Evolutionary conservation across 163 green algal species (phyloP).

Genomic region (Scenedesmus sp.): DNA sequence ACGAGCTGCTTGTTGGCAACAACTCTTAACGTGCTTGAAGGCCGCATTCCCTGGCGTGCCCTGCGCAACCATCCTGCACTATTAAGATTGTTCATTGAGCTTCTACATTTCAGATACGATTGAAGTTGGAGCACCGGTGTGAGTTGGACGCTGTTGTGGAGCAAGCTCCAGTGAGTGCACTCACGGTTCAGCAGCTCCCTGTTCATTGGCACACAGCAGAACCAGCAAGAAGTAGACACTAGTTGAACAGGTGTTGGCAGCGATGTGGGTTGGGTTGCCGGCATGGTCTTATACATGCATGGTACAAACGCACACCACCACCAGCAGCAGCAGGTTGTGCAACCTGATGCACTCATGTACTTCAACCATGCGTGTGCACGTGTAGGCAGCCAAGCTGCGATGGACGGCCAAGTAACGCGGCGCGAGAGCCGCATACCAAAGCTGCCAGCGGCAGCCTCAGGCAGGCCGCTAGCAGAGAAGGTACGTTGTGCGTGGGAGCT

Average conservation of each 20-base stretch:
- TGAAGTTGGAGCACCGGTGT: not conserved
- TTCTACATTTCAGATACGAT: not conserved
- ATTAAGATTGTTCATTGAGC: not conserved
- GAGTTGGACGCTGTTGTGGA: not conserved
- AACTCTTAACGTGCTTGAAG: not conserved
- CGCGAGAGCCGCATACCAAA: constrained; percentile 51
- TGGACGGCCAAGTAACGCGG: constrained; percentile 28
- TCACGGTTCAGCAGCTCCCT: not conserved
- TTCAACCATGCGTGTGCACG: not conserved
- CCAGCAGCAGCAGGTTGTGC: not conserved
- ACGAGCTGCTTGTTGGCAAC: not conserved
- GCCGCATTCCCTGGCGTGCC: not conserved
- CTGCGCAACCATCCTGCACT: not conserved
- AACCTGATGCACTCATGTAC: not conserved
- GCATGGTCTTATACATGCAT: not conserved
- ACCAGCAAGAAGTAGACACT: no score
- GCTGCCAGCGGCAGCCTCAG: constrained; percentile 5
- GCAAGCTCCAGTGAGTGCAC: not conserved
- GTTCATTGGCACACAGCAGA: not conserved
- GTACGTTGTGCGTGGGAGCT: not conserved
- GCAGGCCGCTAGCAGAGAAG: constrained; percentile 40
- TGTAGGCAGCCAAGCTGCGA: not conserved
- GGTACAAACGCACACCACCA: not conserved
- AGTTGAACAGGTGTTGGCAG: no score
- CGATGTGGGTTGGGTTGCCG: not conserved